phyloP scores from a whole-genome alignment of 1,139 yeast genomes.

The Keqinozyma sinolaborantium region DNA sequence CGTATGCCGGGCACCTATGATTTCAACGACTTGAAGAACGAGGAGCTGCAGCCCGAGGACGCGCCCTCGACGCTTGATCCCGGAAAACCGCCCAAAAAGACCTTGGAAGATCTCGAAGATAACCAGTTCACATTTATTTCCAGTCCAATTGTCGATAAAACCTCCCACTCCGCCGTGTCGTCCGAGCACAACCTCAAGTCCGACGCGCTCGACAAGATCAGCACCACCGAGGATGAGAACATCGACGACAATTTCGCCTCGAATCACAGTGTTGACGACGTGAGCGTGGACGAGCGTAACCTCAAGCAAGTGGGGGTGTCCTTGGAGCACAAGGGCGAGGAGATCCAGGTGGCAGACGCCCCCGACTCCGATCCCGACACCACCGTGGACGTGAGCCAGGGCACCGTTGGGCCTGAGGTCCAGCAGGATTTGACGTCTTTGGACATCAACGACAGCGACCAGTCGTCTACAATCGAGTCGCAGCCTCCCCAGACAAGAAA shows the following conservation, averaged over 20 bases:
- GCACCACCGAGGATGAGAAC: constrained; percentile 35
- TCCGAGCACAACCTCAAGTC: constrained; percentile 14
- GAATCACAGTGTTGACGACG: constrained; percentile 6
- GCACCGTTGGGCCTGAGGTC: constrained; percentile 5
- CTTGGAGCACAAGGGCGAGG: constrained; percentile 3
- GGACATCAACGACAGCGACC: constrained; percentile 3
- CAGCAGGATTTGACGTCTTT: background rate
- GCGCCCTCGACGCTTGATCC: constrained; percentile 6
- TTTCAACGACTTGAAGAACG: constrained; percentile 46
- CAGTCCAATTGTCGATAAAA: constrained; percentile 2
- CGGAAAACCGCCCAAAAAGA: constrained; percentile 1
- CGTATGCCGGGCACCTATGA: constrained; percentile 60
- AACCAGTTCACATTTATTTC: background rate
- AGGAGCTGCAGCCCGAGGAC: constrained; percentile 14
- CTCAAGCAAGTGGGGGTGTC: constrained; percentile 5
- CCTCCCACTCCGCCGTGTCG: constrained; percentile 2
- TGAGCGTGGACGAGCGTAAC: constrained; percentile 4
- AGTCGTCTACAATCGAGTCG: constrained; percentile 3
- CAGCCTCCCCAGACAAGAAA: constrained; percentile 3
- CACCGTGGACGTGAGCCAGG: constrained; percentile 7
- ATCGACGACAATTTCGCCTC: constrained; percentile 19
- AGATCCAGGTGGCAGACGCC: constrained; percentile 3
- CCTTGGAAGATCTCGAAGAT: constrained; percentile 1
- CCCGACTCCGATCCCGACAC: constrained; percentile 6
- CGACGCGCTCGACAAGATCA: constrained; percentile 27